Evolutionary conservation across 306 rosid species (phyloP).

Genomic region (Elaeagnus macrophylla): DNA sequence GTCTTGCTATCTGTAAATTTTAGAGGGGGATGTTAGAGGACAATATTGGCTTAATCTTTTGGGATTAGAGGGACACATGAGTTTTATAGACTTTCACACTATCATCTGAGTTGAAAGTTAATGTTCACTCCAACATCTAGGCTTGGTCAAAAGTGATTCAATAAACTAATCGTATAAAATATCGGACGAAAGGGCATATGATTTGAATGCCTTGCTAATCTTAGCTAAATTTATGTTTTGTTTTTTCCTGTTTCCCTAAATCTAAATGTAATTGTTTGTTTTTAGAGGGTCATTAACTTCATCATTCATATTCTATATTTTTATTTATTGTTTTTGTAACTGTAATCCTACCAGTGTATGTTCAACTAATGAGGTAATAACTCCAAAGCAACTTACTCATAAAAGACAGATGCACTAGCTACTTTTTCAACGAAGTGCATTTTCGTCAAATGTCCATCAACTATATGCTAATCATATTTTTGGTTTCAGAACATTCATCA

Average conservation of each 20-base stretch:
- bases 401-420: background rate
- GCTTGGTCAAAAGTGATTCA: background rate
- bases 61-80: too few relatives aligned
- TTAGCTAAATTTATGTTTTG: background rate
- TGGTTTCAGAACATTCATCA: conserved; percentile 77
- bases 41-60: too few relatives aligned
- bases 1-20: too few relatives aligned
- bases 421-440: background rate
- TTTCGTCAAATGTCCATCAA: background rate
- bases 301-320: background rate
- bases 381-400: too few relatives aligned
- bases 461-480: conserved; percentile 3
- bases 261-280: background rate
- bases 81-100: too few relatives aligned
- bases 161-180: background rate
- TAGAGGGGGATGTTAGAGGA: too few relatives aligned
- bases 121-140: background rate
- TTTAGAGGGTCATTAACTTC: background rate
- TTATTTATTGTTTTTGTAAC: background rate
- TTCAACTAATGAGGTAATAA: background rate
- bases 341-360: background rate
- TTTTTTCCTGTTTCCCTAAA: background rate
- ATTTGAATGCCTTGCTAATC: background rate
- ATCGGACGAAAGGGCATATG: too few relatives aligned
- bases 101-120: background rate